Percentiles rank a stretch among this genome's conserved stretches.
These are phyloP conservation scores for Solanum medicagineum DNA, from an alignment of 257 asterid species.

Conservation along the genomic window DNA sequence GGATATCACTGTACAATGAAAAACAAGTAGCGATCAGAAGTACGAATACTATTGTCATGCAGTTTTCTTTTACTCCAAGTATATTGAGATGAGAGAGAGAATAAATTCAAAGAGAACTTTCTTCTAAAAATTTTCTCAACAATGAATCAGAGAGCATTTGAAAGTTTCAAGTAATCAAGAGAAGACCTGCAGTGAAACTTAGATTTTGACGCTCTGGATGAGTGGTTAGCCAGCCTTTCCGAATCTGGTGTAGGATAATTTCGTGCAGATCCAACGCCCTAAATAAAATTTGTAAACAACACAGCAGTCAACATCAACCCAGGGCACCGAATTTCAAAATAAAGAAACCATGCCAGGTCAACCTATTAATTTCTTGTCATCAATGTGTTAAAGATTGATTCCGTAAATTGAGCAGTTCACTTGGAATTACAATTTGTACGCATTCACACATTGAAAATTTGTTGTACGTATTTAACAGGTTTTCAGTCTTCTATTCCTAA, in stretches of 20 bases:
- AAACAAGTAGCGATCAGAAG: neutral
- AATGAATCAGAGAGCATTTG: neutral
- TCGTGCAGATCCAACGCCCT: slow-evolving; percentile 40
- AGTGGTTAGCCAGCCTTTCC: slow-evolving; percentile 53
- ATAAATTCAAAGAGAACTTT: neutral
- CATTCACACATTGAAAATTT: neutral
- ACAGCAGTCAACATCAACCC: neutral
- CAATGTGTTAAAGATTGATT: neutral
- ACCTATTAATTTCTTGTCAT: neutral
- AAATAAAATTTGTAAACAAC: slow-evolving; percentile 6
- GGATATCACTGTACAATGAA: slow-evolving; percentile 34
- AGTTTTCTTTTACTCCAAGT: neutral
- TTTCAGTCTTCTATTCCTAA: neutral
- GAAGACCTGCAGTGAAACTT: slow-evolving; percentile 48
- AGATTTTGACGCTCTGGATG: slow-evolving; percentile 45
- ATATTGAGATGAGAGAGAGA: neutral
- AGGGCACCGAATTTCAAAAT: neutral
- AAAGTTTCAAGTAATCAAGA: neutral
- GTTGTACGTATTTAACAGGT: neutral
- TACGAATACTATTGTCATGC: neutral
- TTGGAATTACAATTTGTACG: neutral
- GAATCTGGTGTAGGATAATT: slow-evolving; percentile 30
- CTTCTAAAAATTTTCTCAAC: neutral
- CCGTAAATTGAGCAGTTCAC: neutral
- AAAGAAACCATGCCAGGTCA: neutral